These are phyloP conservation scores for Hymenoscyphus occultus DNA, from an alignment of 2,329 filamentous ascomycete species.

Conservation along the genomic window DNA sequence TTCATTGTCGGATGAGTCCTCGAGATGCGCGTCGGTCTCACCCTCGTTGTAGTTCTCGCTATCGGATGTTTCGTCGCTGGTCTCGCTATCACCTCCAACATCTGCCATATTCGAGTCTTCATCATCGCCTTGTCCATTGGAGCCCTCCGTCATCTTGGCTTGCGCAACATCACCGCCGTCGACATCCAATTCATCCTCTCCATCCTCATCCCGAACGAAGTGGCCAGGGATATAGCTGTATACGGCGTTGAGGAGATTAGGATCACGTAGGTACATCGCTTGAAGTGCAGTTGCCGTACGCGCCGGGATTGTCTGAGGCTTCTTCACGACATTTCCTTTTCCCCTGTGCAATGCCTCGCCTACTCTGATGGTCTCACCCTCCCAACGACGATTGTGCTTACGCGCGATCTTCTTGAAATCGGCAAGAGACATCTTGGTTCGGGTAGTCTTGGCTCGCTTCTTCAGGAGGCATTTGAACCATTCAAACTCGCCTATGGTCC, in stretches of 20 bases:
- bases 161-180: background rate
- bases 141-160: background rate
- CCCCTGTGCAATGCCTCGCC: constrained; percentile 1
- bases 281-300: background rate
- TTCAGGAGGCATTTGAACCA: background rate
- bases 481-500: background rate
- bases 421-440: background rate
- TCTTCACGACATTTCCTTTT: background rate
- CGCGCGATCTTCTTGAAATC: constrained; percentile 2
- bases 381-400: constrained; percentile 3
- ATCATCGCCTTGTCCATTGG: background rate
- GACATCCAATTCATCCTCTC: background rate
- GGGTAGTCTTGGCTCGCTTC: background rate
- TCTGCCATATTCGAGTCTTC: background rate
- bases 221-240: background rate
- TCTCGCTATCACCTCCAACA: background rate
- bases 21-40: background rate
- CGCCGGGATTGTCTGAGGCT: background rate
- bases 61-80: background rate
- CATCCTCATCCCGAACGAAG: background rate
- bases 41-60: background rate
- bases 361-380: background rate
- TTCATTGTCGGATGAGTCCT: constrained; percentile 9
- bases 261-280: background rate
- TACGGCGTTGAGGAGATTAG: background rate